Evolutionary conservation across 1,284 basidiomycete species (phyloP).

Genomic region (Irpex lacteus): DNA sequence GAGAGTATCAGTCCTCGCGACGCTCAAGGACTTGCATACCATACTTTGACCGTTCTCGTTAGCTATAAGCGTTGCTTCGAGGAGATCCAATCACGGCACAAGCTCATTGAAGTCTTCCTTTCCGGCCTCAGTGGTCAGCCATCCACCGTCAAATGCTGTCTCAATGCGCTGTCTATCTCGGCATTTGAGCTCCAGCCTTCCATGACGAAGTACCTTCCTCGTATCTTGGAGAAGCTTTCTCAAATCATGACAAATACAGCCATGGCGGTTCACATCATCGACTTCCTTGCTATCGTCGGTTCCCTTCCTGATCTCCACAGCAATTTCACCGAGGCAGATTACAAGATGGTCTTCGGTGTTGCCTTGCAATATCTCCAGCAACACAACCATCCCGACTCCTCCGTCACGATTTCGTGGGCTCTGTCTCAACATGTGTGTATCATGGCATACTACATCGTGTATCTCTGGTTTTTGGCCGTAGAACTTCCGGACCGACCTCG

Average conservation of each 20-base stretch:
- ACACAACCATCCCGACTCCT: slow-evolving; percentile 72
- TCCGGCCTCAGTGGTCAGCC: slow-evolving; percentile 77
- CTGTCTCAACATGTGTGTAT: slow-evolving; percentile 95
- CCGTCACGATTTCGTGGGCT: slow-evolving; percentile 75
- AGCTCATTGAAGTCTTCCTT: slow-evolving; percentile 84
- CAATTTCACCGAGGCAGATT: slow-evolving; percentile 93
- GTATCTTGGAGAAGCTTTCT: slow-evolving; percentile 86
- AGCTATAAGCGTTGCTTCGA: slow-evolving; percentile 86
- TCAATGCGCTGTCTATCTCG: slow-evolving; percentile 87
- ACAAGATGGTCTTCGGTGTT: slow-evolving; percentile 93
- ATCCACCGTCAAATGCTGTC: slow-evolving; percentile 86
- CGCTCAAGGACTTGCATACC: slow-evolving; percentile 86
- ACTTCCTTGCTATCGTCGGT: slow-evolving; percentile 87
- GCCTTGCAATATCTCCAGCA: slow-evolving; percentile 94
- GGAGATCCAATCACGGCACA: slow-evolving; percentile 55
- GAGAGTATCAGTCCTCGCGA: slow-evolving; percentile 72
- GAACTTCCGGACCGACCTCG: slow-evolving; percentile 82
- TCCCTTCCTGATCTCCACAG: slow-evolving; percentile 79
- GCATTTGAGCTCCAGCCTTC: slow-evolving; percentile 88
- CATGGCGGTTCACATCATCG: slow-evolving; percentile 95
- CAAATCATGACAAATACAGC: slow-evolving; percentile 94
- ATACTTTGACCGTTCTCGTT: slow-evolving; percentile 86
- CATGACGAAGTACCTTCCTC: slow-evolving; percentile 77
- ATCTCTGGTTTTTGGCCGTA: slow-evolving; percentile 93
- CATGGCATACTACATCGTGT: slow-evolving; percentile 91